Conservation (phyloP, 2,329 filamentous ascomycete genomes). For the Xylariales sp. region DNA sequence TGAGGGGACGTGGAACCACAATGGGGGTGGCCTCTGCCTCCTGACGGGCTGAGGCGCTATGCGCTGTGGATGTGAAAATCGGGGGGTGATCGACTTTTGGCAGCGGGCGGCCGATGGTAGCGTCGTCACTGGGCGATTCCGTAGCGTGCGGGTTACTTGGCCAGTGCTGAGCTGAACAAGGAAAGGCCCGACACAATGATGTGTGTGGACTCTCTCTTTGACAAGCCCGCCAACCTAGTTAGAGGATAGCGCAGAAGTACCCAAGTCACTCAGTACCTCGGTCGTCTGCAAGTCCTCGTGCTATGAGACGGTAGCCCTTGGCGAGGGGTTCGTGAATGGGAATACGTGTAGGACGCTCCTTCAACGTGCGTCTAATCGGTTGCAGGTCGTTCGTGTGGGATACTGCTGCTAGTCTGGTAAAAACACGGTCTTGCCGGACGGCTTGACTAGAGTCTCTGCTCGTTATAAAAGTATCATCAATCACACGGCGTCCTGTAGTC, state of each 20-base stretch:
- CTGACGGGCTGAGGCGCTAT: slow-evolving; percentile 1
- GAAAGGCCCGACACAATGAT: background rate
- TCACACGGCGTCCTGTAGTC: background rate
- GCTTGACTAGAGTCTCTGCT: too few relatives aligned
- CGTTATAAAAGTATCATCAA: too few relatives aligned
- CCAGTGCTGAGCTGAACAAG: slow-evolving; percentile 1
- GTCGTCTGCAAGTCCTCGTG: too few relatives aligned
- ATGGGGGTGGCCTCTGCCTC: background rate
- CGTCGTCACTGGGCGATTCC: slow-evolving; percentile 1
- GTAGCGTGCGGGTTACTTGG: slow-evolving; percentile 5
- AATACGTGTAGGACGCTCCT: too few relatives aligned
- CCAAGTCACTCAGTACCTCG: background rate
- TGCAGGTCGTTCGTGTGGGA: too few relatives aligned
- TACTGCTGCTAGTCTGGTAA: too few relatives aligned
- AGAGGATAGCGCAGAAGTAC: too few relatives aligned
- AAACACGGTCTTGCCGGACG: too few relatives aligned
- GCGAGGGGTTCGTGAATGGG: too few relatives aligned
- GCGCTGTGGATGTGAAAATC: background rate
- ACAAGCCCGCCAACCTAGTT: background rate
- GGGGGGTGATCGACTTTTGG: slow-evolving; percentile 1
- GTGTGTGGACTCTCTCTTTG: background rate
- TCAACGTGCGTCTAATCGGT: too few relatives aligned
- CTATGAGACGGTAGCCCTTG: too few relatives aligned
- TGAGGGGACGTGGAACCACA: background rate
- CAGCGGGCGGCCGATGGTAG: slow-evolving; percentile 2